Conservation (phyloP, 495 filamentous ascomycete species). For the Aspergillus olivimuriae region DNA sequence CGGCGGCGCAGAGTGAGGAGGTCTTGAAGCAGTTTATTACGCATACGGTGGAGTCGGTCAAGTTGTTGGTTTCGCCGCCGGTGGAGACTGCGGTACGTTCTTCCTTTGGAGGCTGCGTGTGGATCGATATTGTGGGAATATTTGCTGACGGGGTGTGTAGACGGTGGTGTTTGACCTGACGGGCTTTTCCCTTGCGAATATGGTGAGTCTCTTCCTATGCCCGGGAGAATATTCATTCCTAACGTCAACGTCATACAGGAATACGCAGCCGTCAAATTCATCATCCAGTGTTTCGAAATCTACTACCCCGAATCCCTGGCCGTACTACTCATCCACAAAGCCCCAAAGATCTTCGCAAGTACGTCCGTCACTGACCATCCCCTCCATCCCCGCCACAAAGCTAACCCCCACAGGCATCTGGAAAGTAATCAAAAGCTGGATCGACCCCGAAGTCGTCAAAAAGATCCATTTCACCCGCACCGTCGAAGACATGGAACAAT, state of each 20-base stretch:
- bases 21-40: constrained; percentile 82
- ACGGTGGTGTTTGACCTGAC: constrained; percentile 92
- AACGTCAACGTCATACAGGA: constrained; percentile 46
- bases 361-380: neutral
- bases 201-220: constrained; percentile 68
- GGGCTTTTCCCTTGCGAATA: constrained; percentile 83
- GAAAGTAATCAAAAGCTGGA: constrained; percentile 88
- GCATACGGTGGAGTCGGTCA: constrained; percentile 86
- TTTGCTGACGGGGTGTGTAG: no score
- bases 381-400: no score
- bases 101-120: neutral
- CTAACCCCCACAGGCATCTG: constrained; percentile 50
- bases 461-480: constrained; percentile 91
- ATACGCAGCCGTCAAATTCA: constrained; percentile 93
- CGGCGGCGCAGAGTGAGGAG: constrained; percentile 79
- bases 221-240: neutral
- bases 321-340: constrained; percentile 81
- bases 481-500: constrained; percentile 66
- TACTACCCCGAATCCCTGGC: constrained; percentile 93
- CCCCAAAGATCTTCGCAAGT: constrained; percentile 92
- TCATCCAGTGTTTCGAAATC: constrained; percentile 95
- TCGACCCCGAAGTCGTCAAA: constrained; percentile 88
- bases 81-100: constrained; percentile 78
- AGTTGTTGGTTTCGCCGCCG: constrained; percentile 64
- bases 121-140: neutral